These are phyloP conservation scores for Ogataea nonfermentans DNA, from an alignment of 805 yeast genomes.

Conservation along the genomic window DNA sequence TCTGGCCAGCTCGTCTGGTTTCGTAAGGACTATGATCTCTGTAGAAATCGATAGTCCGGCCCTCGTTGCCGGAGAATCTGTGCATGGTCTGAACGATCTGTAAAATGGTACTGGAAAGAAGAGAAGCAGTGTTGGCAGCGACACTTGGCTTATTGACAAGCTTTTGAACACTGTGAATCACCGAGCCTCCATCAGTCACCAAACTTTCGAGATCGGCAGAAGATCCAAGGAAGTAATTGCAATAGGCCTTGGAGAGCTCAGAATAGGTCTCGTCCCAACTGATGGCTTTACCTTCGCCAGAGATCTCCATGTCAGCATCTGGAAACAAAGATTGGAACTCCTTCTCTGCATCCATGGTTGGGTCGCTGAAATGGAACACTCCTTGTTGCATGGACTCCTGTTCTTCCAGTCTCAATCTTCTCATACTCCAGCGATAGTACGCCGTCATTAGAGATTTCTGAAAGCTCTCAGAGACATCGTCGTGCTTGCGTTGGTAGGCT, in stretches of 20 bases:
- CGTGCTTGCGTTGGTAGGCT: slow-evolving; percentile 32
- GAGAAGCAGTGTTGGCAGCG: slow-evolving; percentile 28
- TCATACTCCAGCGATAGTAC: slow-evolving; percentile 79
- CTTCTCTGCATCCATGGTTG: slow-evolving; percentile 66
- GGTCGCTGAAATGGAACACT: slow-evolving; percentile 63
- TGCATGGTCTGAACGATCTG: slow-evolving; percentile 36
- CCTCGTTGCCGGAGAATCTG: slow-evolving; percentile 18
- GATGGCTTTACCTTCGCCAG: slow-evolving; percentile 24
- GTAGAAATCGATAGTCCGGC: slow-evolving; percentile 55
- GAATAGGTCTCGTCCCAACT: slow-evolving; percentile 47
- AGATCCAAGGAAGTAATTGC: slow-evolving; percentile 35
- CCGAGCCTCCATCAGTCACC: slow-evolving; percentile 41
- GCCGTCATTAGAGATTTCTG: slow-evolving; percentile 54
- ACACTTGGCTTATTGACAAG: slow-evolving; percentile 23
- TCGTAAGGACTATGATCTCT: slow-evolving; percentile 59
- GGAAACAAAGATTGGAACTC: slow-evolving; percentile 85
- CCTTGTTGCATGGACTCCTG: slow-evolving; percentile 57
- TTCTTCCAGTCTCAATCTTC: slow-evolving; percentile 65
- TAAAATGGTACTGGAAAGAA: slow-evolving; percentile 36
- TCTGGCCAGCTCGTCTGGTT: slow-evolving; percentile 53
- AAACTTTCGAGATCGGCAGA: slow-evolving; percentile 22
- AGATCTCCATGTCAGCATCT: slow-evolving; percentile 70
- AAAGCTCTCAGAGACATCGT: slow-evolving; percentile 31
- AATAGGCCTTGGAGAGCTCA: slow-evolving; percentile 48
- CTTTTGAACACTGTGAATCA: slow-evolving; percentile 31